Evolutionary conservation across 1,284 basidiomycete genomes (phyloP), one percentile per base, ranked within the genome.

Genomic region (Xerocomus amazonicus): DNA sequence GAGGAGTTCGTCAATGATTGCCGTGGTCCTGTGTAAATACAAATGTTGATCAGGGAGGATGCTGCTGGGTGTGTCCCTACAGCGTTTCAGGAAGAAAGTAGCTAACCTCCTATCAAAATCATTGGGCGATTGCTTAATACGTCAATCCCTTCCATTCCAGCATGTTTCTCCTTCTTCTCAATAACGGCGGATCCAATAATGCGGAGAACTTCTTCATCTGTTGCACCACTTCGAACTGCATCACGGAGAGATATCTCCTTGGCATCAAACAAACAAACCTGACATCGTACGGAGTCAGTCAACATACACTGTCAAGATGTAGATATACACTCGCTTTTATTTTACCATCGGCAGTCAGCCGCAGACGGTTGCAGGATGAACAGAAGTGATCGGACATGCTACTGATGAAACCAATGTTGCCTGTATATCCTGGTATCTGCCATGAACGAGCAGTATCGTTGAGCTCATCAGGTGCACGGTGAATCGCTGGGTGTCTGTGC

Each of bases 331-430:
- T 59, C 33, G 83, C 91, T 78, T 94, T 95, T 61, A 95, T 87
- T 65, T 93, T 83, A 5, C 92, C 92, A 63, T 95, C 92, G 13
- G 91, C 88, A 29, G 89, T 92, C 44, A 95, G 74, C 37, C 92
- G 77, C 48, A 94, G 72, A 54, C 91, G 77, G 63, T 92, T 92
- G 70, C 92, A 95, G 2, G 84, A 84, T 4, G 81, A 79, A 67
- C 92, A 94, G 62, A 95, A 93, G 68, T 93, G 90, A 66, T 95
- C 90, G 28, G 90, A 92, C 90, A 92, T 92, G 71, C 86, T 89
- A 59, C 85, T 90, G 63, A 95, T 95, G 71, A 94, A 92, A 9
- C 91, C 91, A 60, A 94, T 78, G 57, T 75, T 84, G 31, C 92
- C 92, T 51, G 61, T 61, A 62, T 85, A 80, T 4, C 87, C 87